Percentiles rank a stretch among this genome's conserved stretches.
Conservation (phyloP, 495 filamentous ascomycete species). For the Aspergillus sparsus region DNA sequence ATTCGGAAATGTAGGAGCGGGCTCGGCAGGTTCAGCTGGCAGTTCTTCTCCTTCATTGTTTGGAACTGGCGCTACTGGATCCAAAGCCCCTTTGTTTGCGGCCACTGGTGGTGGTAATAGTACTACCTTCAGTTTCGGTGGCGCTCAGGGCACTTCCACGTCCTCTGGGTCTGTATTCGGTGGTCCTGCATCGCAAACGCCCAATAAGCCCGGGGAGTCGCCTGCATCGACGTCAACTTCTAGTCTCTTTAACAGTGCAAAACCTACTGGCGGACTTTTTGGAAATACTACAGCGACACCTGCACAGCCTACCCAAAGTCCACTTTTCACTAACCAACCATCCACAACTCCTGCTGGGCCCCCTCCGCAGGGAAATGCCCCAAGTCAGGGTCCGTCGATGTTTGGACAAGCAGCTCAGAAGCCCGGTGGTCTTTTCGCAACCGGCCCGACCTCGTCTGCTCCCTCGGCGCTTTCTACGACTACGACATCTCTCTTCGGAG, state of each 20-base stretch:
- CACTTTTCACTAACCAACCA: conserved; percentile 45
- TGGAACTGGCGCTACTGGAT: conserved; percentile 31
- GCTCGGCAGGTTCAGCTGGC: conserved; percentile 29
- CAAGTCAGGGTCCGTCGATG: conserved; percentile 29
- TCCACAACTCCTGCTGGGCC: conserved; percentile 68
- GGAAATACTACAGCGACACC: conserved; percentile 41
- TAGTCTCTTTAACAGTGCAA: too few species aligned
- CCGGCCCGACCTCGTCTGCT: conserved; percentile 23
- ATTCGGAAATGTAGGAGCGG: conserved; percentile 49
- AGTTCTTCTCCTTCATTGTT: conserved; percentile 38
- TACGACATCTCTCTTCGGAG: conserved; percentile 26
- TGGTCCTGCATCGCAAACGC: conserved; percentile 35
- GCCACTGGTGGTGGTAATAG: conserved; percentile 27
- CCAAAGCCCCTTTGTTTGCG: conserved; percentile 35
- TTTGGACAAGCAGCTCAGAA: conserved; percentile 38
- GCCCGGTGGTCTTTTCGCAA: conserved; percentile 38
- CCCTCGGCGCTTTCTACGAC: conserved; percentile 22
- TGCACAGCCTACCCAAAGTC: conserved; percentile 34
- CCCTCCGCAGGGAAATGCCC: conserved; percentile 47
- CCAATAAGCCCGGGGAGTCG: conserved; percentile 42
- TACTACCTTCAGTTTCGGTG: conserved; percentile 46
- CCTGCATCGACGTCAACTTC: conserved; percentile 38
- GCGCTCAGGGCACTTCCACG: conserved; percentile 28
- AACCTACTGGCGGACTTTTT: conserved; percentile 40
- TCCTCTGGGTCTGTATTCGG: conserved; percentile 32